Percentiles rank a stretch among this genome's conserved stretches.
Evolutionary conservation across 2,329 filamentous ascomycete genomes (phyloP).

Genomic region (Calonectria pseudoturangicola): DNA sequence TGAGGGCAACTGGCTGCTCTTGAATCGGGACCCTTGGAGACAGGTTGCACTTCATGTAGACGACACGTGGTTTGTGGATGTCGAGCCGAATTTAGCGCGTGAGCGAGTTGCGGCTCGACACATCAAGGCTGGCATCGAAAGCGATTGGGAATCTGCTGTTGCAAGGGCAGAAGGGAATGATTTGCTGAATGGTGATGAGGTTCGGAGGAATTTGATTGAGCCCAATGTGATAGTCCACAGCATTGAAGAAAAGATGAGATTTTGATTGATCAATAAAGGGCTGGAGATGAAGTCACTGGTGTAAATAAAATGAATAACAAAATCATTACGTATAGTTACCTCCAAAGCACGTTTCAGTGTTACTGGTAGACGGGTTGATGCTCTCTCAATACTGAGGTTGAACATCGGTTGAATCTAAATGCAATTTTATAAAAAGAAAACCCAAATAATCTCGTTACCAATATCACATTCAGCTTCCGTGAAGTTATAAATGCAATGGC

Average conservation of each 20-base stretch:
- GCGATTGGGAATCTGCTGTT: constrained; percentile 25
- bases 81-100: constrained; percentile 18
- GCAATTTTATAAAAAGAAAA: too few species aligned
- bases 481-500: too few species aligned
- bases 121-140: constrained; percentile 25
- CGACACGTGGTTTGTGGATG: constrained; percentile 34
- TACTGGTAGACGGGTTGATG: too few species aligned
- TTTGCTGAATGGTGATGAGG: constrained; percentile 28
- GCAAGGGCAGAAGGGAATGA: constrained; percentile 18
- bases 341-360: too few species aligned
- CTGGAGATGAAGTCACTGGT: too few species aligned
- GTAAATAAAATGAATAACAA: too few species aligned
- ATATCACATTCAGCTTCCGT: too few species aligned
- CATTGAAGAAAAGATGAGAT: constrained; percentile 4
- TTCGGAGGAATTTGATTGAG: constrained; percentile 17
- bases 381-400: too few species aligned
- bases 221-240: constrained; percentile 30
- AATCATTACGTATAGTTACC: too few species aligned
- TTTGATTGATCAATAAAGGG: neutral
- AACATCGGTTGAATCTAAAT: too few species aligned
- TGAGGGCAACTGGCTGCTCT: constrained; percentile 29
- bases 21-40: constrained; percentile 28
- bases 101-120: constrained; percentile 22
- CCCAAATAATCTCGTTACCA: too few species aligned
- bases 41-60: constrained; percentile 14